Evolutionary conservation across 495 filamentous ascomycete species (phyloP).

Genomic region (Lichenothelia convexa): DNA sequence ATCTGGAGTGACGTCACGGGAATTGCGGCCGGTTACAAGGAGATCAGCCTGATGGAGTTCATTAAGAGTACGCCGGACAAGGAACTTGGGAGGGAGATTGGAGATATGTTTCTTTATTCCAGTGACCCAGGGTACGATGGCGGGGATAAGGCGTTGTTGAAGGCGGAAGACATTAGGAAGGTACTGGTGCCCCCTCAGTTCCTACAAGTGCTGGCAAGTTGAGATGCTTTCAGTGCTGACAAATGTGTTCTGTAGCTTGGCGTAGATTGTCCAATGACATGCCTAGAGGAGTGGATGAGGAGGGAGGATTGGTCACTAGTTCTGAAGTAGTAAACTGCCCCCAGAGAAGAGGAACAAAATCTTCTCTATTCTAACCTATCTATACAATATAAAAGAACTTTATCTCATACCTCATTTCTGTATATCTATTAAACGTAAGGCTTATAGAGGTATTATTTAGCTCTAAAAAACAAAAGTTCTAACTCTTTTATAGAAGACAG

Average conservation of each 20-base stretch:
- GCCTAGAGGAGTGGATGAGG: conserved; percentile 17
- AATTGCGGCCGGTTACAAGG: conserved; percentile 4
- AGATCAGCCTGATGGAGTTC: conserved; percentile 7
- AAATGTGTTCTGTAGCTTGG: conserved; percentile 11
- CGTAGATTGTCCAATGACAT: conserved; percentile 13
- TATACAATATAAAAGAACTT: too few species aligned
- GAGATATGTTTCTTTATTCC: conserved; percentile 18
- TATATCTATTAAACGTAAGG: too few species aligned
- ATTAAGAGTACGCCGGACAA: conserved; percentile 9
- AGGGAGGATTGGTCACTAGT: conserved; percentile 14
- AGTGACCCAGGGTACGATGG: conserved; percentile 22
- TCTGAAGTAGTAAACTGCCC: too few species aligned
- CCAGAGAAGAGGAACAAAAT: too few species aligned
- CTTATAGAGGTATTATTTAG: too few species aligned
- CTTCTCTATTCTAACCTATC: too few species aligned
- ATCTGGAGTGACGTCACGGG: conserved; percentile 12
- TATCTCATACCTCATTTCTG: too few species aligned
- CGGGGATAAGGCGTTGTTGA: conserved; percentile 11
- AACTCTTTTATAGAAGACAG: too few species aligned
- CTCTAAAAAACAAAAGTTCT: too few species aligned
- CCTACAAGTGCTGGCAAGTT: too few species aligned
- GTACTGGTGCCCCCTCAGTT: too few species aligned
- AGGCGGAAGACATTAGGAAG: not conserved
- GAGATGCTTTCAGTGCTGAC: not conserved
- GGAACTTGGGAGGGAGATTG: conserved; percentile 16